These are phyloP conservation scores for Rostrohypoxylon terebratum DNA, from an alignment of 495 filamentous ascomycete species.

Conservation along the genomic window DNA sequence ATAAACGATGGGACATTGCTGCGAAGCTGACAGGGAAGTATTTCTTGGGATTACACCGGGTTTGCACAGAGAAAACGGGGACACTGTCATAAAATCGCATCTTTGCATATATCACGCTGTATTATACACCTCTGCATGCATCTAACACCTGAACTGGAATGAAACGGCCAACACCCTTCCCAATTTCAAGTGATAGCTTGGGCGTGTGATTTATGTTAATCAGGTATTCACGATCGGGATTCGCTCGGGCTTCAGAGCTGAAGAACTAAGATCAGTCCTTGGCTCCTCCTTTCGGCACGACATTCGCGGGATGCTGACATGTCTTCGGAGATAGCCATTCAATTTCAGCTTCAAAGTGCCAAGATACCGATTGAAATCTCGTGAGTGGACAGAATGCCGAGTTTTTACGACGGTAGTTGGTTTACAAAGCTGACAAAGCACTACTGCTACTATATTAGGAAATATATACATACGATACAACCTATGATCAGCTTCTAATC, in stretches of 20 bases:
- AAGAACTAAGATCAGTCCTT: neutral
- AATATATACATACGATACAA: neutral
- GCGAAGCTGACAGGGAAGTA: neutral
- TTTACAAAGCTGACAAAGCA: conserved; percentile 11
- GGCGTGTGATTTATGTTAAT: neutral
- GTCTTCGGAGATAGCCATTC: neutral
- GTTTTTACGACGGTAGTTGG: too few relatives aligned
- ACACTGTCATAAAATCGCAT: conserved; percentile 16
- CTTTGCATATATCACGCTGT: conserved; percentile 24
- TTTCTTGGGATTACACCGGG: conserved; percentile 3
- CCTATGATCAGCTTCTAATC: neutral
- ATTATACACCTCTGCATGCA: conserved; percentile 22
- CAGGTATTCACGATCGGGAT: neutral
- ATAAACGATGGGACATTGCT: neutral
- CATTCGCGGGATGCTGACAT: neutral
- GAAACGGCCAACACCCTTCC: neutral
- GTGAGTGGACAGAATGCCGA: neutral
- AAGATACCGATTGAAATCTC: neutral
- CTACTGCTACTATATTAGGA: conserved; percentile 5
- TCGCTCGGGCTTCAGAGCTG: neutral
- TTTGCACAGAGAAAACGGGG: conserved; percentile 29
- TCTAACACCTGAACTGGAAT: conserved; percentile 16
- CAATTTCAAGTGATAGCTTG: neutral
- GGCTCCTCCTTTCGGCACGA: neutral
- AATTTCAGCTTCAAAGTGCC: neutral